Base-by-base conservation (phyloP, 2,329 filamentous ascomycete species). In the Botrytis porri region DNA sequence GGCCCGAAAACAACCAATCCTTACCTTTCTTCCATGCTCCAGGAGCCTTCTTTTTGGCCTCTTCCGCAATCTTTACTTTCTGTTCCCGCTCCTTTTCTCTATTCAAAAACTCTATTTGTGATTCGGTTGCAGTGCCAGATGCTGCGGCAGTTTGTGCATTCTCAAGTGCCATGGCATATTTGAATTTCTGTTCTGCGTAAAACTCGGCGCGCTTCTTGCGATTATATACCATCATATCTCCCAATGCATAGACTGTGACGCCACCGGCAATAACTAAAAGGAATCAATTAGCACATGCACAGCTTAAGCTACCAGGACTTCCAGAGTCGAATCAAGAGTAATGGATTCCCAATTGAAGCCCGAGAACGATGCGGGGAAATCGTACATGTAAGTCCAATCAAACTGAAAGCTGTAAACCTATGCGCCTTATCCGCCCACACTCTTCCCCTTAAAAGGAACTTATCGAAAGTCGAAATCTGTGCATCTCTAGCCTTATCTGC, bases 221-320 rank as follows among this genome's bases (percentile, higher is more conserved):
- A 81, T 92, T 92, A 83, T 92, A 89, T 74, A 90, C 82, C 73
- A 92, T 85, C 84, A 92, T 88, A 78, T 91, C 90, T 74, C 88
- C 85, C 76, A 90, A 85, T 16, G 90, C 89, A 80, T 91, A 90
- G 57, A 88, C 85, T 54, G 89, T 89, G 62, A 91, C 86, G 60
- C 87, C 86, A 77, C 85, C 88, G 69, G 86, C 85, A 75, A 91
- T 83, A 73, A 89, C 89, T 87, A 80, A 75, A 32, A 8, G 37
- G 22, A 73, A 70, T 18, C 51, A 41, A 66, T 73, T 54, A 73
- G 69, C n/a, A 59, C 0, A 63, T 37, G 35, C 70, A 70, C 29
- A 51, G 29, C 14, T 4, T n/a, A 25, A 57, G 65, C n/a, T 57
- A n/a, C 41, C 57, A 70, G 73, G 75, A 74, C 75, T 74, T 72